A percentile compares a stretch with the other conserved stretches of the same genome.
Conservation (phyloP, 2,329 filamentous ascomycete genomes). For the Chrysoporthe puriensis region DNA sequence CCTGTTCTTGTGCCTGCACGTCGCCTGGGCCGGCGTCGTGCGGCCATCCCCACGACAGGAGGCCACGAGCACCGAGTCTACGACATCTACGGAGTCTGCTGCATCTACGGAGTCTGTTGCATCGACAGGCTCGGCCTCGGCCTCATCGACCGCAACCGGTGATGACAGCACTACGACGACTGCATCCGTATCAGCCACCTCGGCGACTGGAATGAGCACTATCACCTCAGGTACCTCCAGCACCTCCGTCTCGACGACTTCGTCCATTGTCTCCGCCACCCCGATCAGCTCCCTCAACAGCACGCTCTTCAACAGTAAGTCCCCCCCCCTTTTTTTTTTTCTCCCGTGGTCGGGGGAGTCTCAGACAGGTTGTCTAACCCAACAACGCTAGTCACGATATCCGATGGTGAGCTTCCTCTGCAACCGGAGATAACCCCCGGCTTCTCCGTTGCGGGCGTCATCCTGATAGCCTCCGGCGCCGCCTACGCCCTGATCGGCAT, state of each 20-base stretch:
- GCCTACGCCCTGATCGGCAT: constrained; percentile 78
- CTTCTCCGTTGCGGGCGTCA: constrained; percentile 75
- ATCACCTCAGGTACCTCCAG: not conserved
- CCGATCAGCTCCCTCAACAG: constrained; percentile 21
- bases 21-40: constrained; percentile 23
- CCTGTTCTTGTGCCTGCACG: constrained; percentile 22
- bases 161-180: constrained; percentile 17
- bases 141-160: constrained; percentile 11
- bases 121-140: not conserved
- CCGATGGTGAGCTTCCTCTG: constrained; percentile 66
- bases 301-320: constrained; percentile 22
- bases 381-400: constrained; percentile 46
- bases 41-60: constrained; percentile 25
- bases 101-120: not conserved
- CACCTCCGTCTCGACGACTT: not conserved
- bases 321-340: no score
- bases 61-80: not conserved
- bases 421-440: constrained; percentile 77
- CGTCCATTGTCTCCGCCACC: constrained; percentile 4
- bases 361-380: constrained; percentile 3
- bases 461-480: constrained; percentile 74
- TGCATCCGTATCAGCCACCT: constrained; percentile 11
- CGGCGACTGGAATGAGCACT: not conserved
- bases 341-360: no score
- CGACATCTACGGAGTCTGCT: no score